Evolutionary conservation across 148 eudicot genomes (phyloP), one percentile per base, ranked within the genome.

Genomic region (Drosera capensis): DNA sequence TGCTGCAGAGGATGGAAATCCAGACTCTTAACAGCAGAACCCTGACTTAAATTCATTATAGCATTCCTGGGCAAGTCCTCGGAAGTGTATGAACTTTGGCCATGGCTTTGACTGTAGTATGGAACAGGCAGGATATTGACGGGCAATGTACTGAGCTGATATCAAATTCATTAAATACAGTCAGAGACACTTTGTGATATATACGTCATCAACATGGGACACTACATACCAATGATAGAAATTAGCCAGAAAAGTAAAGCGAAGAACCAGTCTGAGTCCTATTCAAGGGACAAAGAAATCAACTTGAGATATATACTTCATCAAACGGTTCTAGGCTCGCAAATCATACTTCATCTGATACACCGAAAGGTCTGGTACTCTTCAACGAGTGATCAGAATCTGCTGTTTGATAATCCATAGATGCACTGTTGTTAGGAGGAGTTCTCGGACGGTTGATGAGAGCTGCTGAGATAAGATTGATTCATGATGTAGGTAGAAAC

Each of bases 1-100:
- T 66, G 76, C 25, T 77, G 72, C 43, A 25, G 11, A 6, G 92
- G 92, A 57, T 81, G 78, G 56, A 81, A 81, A 68, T 81, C 85
- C 73, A 81, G 71, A 71, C 67, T 77, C 59, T 58, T 81, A 31
- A 64, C 69, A 50, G 70, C 52, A 50, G 85, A 81, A 35, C 85
- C 81, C 55, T 71, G 92, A 51, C 46, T 77, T 48, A 81, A 49
- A 61, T 43, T 63, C 16, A 57, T 46, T 25, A 67, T 63, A 13
- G 77, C 77, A 19, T 55, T 69, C 60, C 67, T 81, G 48, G 92
- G 92, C 54, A 77, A 48, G 46, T 77, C 78, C 42, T 73, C 80
- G 34, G 77, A 15, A 37, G 83, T 46, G 46, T 53, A 43, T 3
- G 31, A 14, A 46, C 57, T 9, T 22, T 53, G 66, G 9, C 40